Evolutionary conservation across 495 filamentous ascomycete species (phyloP), one percentile per base, ranked within the genome.

Genomic region (Penicillium lagena): DNA sequence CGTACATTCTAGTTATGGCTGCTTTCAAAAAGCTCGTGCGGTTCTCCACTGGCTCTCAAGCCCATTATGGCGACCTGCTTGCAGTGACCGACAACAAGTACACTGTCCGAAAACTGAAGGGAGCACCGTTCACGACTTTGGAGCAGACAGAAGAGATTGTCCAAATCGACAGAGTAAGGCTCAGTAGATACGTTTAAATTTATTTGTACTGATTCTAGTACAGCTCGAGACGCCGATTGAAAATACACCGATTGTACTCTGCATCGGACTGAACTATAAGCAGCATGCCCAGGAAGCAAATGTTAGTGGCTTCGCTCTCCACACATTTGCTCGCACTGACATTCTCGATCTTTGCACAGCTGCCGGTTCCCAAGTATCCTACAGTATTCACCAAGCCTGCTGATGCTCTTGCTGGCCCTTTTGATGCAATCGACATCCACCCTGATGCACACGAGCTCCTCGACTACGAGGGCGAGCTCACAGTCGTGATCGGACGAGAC

Each of bases 381-480:
- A 65, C 85, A 22, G 55, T 89, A 33, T 89, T 88, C 60, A 86
- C 81, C 60, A 89, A 89, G 63, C 86, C 86, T 9, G 52, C 67
- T 15, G 85, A 83, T 10, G 71, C 82, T 7, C 67, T 87, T 14
- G 56, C 76, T 0, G 80, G 79, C 2, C 83, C 82, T 5, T 80
- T 81, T 46, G 67, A 73, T 0, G 40, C 48, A 2, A 78, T 87
- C 40, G 77, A 76, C 13, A 63, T 86, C 30, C 76, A 75, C 36
- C 64, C 64, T 4, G 49, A 76, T 14, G 78, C 81, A 0, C 58
- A 53, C 12, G 42, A 56, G 7, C 34, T 49, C 8, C 52, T 59
- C 8, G 86, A 89, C 56, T 89, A 86, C 50, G 86, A 89, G 56
- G 85, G 79, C 52, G 86, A 90, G 60, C 71, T 90, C 9, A 80